These are phyloP conservation scores for Cercospora zeina DNA, from an alignment of 2,329 filamentous ascomycete genomes.

Conservation along the genomic window DNA sequence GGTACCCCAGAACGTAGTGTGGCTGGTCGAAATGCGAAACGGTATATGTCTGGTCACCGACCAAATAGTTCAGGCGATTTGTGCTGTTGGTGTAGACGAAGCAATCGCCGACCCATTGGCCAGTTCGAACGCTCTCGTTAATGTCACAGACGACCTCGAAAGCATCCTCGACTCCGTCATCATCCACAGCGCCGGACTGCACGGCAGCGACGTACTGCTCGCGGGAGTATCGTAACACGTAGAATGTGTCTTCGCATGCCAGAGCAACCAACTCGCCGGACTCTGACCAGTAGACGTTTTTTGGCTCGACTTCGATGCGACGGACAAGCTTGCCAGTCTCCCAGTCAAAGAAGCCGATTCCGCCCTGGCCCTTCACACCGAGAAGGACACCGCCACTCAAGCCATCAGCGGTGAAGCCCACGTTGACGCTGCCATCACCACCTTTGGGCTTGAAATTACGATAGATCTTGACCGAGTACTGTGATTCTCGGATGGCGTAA, in stretches of 20 bases:
- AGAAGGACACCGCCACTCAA: conserved; percentile 85
- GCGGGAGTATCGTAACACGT: conserved; percentile 86
- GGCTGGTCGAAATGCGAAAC: conserved; percentile 95
- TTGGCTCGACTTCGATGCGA: conserved; percentile 79
- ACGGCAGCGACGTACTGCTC: conserved; percentile 84
- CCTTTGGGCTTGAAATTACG: conserved; percentile 95
- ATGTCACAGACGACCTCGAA: conserved; percentile 97
- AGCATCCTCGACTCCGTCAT: conserved; percentile 90
- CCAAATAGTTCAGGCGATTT: conserved; percentile 95
- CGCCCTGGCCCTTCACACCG: conserved; percentile 91
- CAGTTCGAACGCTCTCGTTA: conserved; percentile 88
- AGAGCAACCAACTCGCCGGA: conserved; percentile 89
- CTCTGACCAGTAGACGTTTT: conserved; percentile 90
- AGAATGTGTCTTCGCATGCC: conserved; percentile 93
- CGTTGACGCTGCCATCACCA: conserved; percentile 72
- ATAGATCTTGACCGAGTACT: conserved; percentile 93
- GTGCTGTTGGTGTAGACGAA: conserved; percentile 98
- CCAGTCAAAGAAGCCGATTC: conserved; percentile 97
- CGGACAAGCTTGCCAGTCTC: conserved; percentile 82
- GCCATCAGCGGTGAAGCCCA: conserved; percentile 92
- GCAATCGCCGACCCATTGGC: conserved; percentile 97
- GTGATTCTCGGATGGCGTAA: conserved; percentile 92
- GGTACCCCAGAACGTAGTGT: conserved; percentile 93
- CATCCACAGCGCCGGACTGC: conserved; percentile 78
- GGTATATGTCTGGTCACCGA: conserved; percentile 96